phyloP scores from a whole-genome alignment of 495 filamentous ascomycete genomes.

The Massariosphaeria phaeospora region DNA sequence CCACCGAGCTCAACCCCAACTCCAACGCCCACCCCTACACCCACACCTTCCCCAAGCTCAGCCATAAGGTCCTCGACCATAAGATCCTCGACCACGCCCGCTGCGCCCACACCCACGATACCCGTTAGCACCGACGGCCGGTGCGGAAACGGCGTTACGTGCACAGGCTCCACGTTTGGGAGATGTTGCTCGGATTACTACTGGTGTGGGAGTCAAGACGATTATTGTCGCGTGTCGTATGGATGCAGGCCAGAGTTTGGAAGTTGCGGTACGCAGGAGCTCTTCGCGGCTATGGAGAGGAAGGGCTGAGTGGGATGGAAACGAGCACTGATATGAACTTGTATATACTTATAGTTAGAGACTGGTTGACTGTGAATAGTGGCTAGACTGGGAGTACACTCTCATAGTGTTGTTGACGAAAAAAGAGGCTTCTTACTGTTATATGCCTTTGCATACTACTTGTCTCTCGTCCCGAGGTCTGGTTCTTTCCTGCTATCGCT shows the following conservation, averaged over 20 bases:
- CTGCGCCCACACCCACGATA: slow-evolving; percentile 15
- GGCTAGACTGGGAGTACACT: too few species aligned
- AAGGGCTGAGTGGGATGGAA: neutral
- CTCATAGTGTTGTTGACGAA: too few species aligned
- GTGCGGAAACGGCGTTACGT: slow-evolving; percentile 19
- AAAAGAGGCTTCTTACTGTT: too few species aligned
- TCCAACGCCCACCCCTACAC: slow-evolving; percentile 7
- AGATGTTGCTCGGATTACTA: slow-evolving; percentile 20
- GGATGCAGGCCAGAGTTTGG: slow-evolving; percentile 20
- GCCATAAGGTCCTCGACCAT: too few species aligned
- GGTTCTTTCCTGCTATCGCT: too few species aligned
- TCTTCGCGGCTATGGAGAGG: neutral
- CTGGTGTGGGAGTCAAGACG: slow-evolving; percentile 15
- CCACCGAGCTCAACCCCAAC: slow-evolving; percentile 4
- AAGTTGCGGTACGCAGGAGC: neutral
- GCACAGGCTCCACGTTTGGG: slow-evolving; percentile 18
- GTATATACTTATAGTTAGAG: too few species aligned
- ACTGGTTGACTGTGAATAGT: too few species aligned
- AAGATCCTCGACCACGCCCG: slow-evolving; percentile 1
- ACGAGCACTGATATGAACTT: too few species aligned
- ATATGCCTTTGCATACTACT: too few species aligned
- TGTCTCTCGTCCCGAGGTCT: too few species aligned
- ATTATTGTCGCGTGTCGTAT: slow-evolving; percentile 15
- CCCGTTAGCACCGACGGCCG: slow-evolving; percentile 21
- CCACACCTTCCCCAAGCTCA: slow-evolving; percentile 1